Base-by-base conservation (phyloP, 495 filamentous ascomycete genomes). In the Xylaria castorea region DNA sequence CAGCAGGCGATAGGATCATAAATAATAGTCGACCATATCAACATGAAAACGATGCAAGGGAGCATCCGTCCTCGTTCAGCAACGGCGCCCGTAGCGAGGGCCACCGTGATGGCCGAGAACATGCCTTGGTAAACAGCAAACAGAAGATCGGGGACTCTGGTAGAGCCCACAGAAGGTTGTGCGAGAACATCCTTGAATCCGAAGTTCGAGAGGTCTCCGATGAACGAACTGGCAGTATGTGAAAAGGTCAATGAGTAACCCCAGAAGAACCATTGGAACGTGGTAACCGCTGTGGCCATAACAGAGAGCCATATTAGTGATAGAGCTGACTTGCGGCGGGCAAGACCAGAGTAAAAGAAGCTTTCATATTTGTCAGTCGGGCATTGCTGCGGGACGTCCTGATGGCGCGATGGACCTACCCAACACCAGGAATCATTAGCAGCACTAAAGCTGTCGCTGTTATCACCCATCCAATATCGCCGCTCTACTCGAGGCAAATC, bases 201-300 rank as follows among this genome's bases (percentile, higher is more conserved):
- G 77, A 99, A 90, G 83, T 99, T 97, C 62, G 87, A 81, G 20
- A 99, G 85, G 75, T 95, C 87, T 34, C 96, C 96, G 74, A 99
- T 94, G 83, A 87, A 99, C 62, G 83, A 88, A 66, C 93, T 92
- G 18, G 92, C 94, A 14, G 88, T 85, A 81, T 97, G 93, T 34
- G 94, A 97, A 85, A 98, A 99, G 57, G 95, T 89, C 44, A 99
- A 85, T 4, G 94, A 97, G 81, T 95, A 98, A 50, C 96, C 96
- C 96, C 95, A 98, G 87, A 99, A 97, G 87, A 98, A 99, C 95
- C 96, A 99, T 82, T 98, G 95, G 84, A 99, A 97, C 32, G 91
- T 92, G 12, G 94, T 90, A 61, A 99, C 91, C 20, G 92, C 94
- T 27, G 92, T 90, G n/a, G 94, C 91, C 92, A 98, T 97, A 80